phyloP scores from a whole-genome alignment of 495 filamentous ascomycete genomes.

The Trichoderma erinaceum region DNA sequence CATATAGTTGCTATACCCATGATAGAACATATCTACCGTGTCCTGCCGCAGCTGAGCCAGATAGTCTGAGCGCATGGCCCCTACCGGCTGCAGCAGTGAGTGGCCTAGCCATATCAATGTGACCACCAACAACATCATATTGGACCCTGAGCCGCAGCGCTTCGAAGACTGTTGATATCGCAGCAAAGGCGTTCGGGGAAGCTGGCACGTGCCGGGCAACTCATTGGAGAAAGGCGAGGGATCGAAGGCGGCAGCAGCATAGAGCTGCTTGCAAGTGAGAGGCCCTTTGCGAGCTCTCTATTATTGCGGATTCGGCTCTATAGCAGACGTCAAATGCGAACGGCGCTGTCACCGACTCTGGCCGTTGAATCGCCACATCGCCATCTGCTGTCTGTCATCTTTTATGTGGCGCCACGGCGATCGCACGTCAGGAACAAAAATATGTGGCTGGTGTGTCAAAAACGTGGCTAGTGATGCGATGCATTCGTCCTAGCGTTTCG shows the following conservation, averaged over 20 bases:
- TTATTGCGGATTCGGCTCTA: neutral
- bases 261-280: neutral
- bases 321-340: constrained; percentile 2
- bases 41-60: constrained; percentile 55
- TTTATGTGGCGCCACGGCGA: neutral
- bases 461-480: neutral
- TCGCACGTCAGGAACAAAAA: neutral
- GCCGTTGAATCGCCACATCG: constrained; percentile 1
- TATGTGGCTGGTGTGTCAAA: neutral
- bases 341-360: neutral
- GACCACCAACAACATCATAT: neutral
- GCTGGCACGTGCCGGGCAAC: constrained; percentile 8
- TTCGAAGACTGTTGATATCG: neutral
- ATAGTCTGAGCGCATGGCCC: constrained; percentile 47
- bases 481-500: no score
- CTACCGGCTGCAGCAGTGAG: constrained; percentile 25
- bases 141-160: neutral
- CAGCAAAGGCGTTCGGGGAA: neutral
- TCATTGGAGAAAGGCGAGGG: constrained; percentile 3
- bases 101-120: neutral
- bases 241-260: neutral
- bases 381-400: constrained; percentile 8
- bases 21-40: constrained; percentile 90
- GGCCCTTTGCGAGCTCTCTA: neutral
- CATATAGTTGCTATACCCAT: constrained; percentile 96